Evolutionary conservation across 306 rosid genomes (phyloP), one percentile per base, ranked within the genome.

Genomic region (Cicer chorassanicum): DNA sequence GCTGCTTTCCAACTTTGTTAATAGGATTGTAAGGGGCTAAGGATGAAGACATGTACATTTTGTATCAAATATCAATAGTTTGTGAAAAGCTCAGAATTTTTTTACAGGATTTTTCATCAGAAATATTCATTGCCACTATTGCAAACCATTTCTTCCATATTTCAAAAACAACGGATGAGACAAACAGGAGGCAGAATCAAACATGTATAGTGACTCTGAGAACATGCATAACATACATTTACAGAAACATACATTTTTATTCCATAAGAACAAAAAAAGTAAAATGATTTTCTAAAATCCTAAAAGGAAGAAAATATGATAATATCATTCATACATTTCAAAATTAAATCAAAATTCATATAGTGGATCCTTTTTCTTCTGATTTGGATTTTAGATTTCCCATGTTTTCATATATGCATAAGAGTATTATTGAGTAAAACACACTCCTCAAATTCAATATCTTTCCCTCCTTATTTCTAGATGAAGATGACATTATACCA

Each of bases 391-490:
- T 55, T 0, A 38, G n/a, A 21, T 21, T 21, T 19, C 10, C 63
- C 63, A 56, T 10, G 5, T 55, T 55, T 55, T 21, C 6, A 19
- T 55, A 9, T 55, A 55, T 21, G 7, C 62, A 55, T 9, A 10
- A 55, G 14, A 21, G 18, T 19, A 21, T 56, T 10, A 21, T 21
- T 19, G 63, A 56, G 63, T 56, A 56, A 56, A 55, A 10, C 38
- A 56, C 39, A 55, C 14, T 9, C 62, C 63, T 10, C 18, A 1
- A 50, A n/a, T 5, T 1, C 39, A 56, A 0, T 13, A 24, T 56
- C 39, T 56, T 56, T 56, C 63, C 63, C 14, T 21, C 63, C 63
- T 56, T 56, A 56, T 9, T 21, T 56, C 38, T 21, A 21, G 63
- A n/a, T 49, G 19, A 56, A 56, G 62, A 56, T 56, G 63, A 56